Evolutionary conservation across 2,329 filamentous ascomycete species (phyloP).

Genomic region (Elsinoe australis): DNA sequence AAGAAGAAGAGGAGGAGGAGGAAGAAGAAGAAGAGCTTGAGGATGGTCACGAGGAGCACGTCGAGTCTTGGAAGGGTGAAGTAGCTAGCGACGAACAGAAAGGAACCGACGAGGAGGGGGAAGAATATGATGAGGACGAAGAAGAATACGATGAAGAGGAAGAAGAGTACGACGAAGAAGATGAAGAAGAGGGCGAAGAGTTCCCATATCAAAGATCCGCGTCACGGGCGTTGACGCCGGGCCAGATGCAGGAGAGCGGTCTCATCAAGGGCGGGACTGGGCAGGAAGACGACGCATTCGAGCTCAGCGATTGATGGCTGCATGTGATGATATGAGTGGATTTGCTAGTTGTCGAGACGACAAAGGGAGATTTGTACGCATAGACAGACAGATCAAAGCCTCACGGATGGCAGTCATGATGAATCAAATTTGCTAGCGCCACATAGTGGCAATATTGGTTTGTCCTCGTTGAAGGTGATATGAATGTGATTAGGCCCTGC

Average conservation of each 20-base stretch:
- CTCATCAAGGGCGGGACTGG: slow-evolving; percentile 21
- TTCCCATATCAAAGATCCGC: background rate
- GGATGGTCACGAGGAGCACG: background rate
- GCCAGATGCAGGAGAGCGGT: slow-evolving; percentile 16
- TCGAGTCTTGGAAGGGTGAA: background rate
- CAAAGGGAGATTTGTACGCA: background rate
- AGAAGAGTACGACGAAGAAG: background rate
- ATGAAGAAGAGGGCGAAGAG: background rate
- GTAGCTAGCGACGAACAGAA: background rate
- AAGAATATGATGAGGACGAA: slow-evolving; percentile 1
- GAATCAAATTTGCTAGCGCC: slow-evolving; percentile 1
- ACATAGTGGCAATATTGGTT: background rate
- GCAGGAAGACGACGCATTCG: slow-evolving; percentile 20
- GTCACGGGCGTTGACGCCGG: slow-evolving; percentile 6
- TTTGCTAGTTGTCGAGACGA: background rate
- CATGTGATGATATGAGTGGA: background rate
- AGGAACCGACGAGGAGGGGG: background rate
- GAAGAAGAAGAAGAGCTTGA: background rate
- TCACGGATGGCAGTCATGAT: background rate
- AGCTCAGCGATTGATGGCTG: slow-evolving; percentile 19
- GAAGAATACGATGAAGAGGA: slow-evolving; percentile 5
- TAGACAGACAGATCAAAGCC: background rate
- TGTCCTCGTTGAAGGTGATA: background rate
- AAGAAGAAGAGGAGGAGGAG: background rate
- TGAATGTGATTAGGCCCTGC: background rate